Conservation (phyloP, 192 early-diverging fungal species). For the Mortierella alpina region DNA sequence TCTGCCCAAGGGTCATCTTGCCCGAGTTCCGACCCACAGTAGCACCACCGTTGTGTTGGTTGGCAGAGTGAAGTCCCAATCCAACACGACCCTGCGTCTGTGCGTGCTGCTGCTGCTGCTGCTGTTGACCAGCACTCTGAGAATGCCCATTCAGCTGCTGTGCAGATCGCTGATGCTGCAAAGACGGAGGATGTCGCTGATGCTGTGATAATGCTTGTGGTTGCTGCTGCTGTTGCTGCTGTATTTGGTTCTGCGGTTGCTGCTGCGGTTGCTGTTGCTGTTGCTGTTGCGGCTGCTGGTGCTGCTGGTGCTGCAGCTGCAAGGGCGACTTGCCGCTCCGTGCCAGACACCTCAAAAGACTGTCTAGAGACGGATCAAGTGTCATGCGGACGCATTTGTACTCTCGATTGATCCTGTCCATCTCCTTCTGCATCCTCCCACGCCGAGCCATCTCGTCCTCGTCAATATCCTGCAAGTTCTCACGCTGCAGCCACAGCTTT, state of each 20-base stretch:
- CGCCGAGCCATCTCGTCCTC: conserved; percentile 49
- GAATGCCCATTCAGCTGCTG: conserved; percentile 39
- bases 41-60: too few relatives aligned
- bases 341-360: conserved; percentile 36
- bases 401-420: conserved; percentile 43
- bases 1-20: conserved; percentile 44
- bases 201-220: not conserved
- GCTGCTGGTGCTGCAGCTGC: conserved; percentile 21
- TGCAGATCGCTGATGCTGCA: conserved; percentile 33
- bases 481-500: conserved; percentile 48
- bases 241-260: not conserved
- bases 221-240: conserved; percentile 5
- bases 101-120: conserved; percentile 23
- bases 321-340: conserved; percentile 24
- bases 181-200: not conserved
- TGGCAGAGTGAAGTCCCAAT: conserved; percentile 1
- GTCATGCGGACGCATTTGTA: conserved; percentile 47
- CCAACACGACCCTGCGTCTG: conserved; percentile 17
- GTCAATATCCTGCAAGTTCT: conserved; percentile 45
- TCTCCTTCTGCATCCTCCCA: conserved; percentile 43
- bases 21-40: conserved; percentile 30
- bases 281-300: conserved; percentile 3
- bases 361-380: conserved; percentile 30
- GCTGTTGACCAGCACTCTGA: conserved; percentile 3
- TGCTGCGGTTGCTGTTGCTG: conserved; percentile 23